phyloP scores from a whole-genome alignment of 2,329 filamentous ascomycete genomes.

The Cytospora piceicola region DNA sequence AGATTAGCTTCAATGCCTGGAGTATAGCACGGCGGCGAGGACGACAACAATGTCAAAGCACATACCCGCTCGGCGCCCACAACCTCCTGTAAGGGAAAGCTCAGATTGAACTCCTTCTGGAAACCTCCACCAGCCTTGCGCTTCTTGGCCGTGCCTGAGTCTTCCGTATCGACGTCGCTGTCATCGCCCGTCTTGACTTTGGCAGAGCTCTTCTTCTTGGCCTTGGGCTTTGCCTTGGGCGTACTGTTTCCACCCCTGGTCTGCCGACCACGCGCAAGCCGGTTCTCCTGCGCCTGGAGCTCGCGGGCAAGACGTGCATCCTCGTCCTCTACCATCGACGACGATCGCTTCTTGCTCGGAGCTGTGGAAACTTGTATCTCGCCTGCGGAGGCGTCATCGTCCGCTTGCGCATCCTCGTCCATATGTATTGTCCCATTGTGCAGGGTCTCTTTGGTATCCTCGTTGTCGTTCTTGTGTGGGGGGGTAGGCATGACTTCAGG shows the following conservation, averaged over 20 bases:
- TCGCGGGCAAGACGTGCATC: constrained; percentile 87
- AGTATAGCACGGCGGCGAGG: constrained; percentile 5
- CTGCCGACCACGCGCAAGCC: constrained; percentile 60
- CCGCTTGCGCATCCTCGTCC: constrained; percentile 35
- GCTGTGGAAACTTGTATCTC: constrained; percentile 56
- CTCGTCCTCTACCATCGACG: constrained; percentile 64
- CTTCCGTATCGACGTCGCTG: constrained; percentile 71
- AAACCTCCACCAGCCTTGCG: constrained; percentile 91
- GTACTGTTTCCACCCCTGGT: constrained; percentile 77
- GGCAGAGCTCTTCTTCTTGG: constrained; percentile 67
- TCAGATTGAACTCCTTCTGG: constrained; percentile 82
- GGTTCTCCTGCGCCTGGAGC: constrained; percentile 91
- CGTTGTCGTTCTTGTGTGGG: constrained; percentile 47
- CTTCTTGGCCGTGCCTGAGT: constrained; percentile 64
- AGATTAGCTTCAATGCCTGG: constrained; percentile 33
- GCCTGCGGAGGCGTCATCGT: constrained; percentile 41
- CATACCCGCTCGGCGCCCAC: constrained; percentile 70
- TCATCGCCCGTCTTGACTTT: constrained; percentile 80
- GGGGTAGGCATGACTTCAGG: constrained; percentile 52
- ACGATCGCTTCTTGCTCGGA: constrained; percentile 69
- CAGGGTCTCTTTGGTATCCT: constrained; percentile 36
- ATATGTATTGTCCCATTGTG: constrained; percentile 38
- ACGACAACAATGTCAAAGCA: constrained; percentile 1
- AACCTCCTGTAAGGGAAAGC: constrained; percentile 68
- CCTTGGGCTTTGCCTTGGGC: constrained; percentile 49